Conservation (phyloP, 371 early-diverging fungal genomes). For the Rhizopus delemar region DNA sequence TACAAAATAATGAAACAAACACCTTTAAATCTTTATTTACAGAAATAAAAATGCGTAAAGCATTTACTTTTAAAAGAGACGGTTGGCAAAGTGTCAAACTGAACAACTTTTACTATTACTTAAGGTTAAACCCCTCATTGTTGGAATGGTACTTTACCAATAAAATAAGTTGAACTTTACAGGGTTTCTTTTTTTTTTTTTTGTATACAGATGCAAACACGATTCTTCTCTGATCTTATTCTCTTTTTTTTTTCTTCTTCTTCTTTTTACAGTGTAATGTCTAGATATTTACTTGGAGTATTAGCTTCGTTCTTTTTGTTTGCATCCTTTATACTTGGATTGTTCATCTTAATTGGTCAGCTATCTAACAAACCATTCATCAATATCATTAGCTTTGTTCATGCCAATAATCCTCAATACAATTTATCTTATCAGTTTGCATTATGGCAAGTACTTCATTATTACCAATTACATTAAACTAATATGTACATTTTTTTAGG, state of each 20-base stretch:
- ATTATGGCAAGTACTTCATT: constrained; percentile 29
- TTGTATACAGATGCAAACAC: too few species aligned
- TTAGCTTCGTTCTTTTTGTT: constrained; percentile 14
- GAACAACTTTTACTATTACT: too few species aligned
- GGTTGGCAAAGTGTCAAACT: too few species aligned
- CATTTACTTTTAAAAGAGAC: too few species aligned
- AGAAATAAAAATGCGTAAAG: too few species aligned
- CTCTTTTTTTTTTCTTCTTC: not conserved
- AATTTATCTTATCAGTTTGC: constrained; percentile 24
- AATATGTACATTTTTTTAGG: constrained; percentile 6
- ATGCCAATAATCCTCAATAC: constrained; percentile 17
- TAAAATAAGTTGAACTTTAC: not conserved
- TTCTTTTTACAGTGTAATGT: not conserved
- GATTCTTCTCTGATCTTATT: not conserved
- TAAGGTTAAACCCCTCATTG: not conserved
- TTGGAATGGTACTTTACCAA: not conserved
- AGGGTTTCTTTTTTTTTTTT: constrained; percentile 2
- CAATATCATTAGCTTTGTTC: constrained; percentile 26
- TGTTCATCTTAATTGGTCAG: constrained; percentile 43
- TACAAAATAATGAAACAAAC: too few species aligned
- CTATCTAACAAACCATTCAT: constrained; percentile 34
- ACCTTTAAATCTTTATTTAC: not conserved
- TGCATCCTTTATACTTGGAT: constrained; percentile 28
- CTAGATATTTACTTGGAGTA: constrained; percentile 1
- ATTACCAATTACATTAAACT: not conserved